Evolutionary conservation across 164 flowering plant genomes (phyloP).

Genomic region (Stephania japonica): DNA sequence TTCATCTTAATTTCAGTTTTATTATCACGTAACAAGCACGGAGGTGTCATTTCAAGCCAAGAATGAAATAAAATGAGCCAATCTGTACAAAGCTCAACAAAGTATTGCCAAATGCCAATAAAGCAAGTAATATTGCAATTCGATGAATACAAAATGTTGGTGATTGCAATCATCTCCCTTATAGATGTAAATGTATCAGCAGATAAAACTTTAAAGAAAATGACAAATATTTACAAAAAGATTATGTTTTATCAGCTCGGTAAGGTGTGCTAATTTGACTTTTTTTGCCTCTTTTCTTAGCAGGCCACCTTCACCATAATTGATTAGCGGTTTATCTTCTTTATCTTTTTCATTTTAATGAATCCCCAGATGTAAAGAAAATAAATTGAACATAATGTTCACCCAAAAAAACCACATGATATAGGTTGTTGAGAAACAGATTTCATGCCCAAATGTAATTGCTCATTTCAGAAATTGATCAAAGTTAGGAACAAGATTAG

Average conservation of each 20-base stretch:
- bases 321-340: background rate
- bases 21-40: background rate
- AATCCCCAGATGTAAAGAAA: no score
- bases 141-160: no score
- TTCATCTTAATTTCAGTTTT: background rate
- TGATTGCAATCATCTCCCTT: background rate
- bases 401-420: no score
- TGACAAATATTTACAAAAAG: no score
- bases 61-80: background rate
- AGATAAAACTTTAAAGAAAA: background rate
- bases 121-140: background rate
- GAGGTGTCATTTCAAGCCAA: background rate
- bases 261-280: background rate
- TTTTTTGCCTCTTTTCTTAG: background rate
- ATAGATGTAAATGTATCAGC: background rate
- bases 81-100: background rate
- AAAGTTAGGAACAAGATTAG: no score
- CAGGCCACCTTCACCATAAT: background rate
- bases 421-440: no score
- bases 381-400: no score
- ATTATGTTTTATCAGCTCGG: background rate
- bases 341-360: no score
- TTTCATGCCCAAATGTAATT: no score
- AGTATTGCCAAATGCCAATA: background rate
- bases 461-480: no score